Base-by-base conservation (phyloP, 2,329 filamentous ascomycete genomes). In the Ophiocordyceps camponoti-leonardi region DNA sequence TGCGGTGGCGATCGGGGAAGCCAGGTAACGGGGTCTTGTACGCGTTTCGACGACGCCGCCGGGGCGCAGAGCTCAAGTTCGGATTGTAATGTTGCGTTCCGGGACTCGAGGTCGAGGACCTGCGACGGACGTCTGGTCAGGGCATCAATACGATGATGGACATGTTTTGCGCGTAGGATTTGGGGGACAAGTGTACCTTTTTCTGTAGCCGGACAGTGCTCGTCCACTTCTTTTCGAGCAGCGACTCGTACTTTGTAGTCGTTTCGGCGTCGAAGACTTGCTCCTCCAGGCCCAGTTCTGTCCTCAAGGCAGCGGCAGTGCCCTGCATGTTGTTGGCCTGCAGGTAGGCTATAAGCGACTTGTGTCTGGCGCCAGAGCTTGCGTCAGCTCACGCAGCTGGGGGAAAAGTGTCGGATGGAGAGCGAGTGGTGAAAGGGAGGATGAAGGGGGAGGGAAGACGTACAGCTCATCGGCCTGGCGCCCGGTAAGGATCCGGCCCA, bases 181-280 rank as follows among this genome's bases (percentile, higher is more conserved):
- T 76, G 16, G 16, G n/a, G n/a, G n/a, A n/a, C 6, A 5, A 4
- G 51, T 63, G 44, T 64, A 83, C 86, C 83, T 94, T 96, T 66
- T 94, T 95, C 66, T 96, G 90, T 62, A 96, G 65, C 49, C 90
- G 76, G 56, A 95, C 87, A 26, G 95, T 83, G 56, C 86, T 92
- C 19, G 90, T 96, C 90, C 90, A 96, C 70, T 96, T 96, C 75
- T 94, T 95, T 72, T 96, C 90, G 52, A 96, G 66, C 26, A 96
- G 66, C 2, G 85, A 84, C 64, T 94, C 87, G 67, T 95, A 96
- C 66, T 94, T 94, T 69, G 94, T 94, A 45, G 81, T 75, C 19
- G 86, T 94, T 18, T 76, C 74, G 49, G 83, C 72, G 59, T 94
- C 86, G 56, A 93, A 88, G 43, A 67, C 66, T 46, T 75, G 65